These are phyloP conservation scores for Rhinocladiella similis DNA, from an alignment of 2,329 filamentous ascomycete genomes.

Conservation along the genomic window DNA sequence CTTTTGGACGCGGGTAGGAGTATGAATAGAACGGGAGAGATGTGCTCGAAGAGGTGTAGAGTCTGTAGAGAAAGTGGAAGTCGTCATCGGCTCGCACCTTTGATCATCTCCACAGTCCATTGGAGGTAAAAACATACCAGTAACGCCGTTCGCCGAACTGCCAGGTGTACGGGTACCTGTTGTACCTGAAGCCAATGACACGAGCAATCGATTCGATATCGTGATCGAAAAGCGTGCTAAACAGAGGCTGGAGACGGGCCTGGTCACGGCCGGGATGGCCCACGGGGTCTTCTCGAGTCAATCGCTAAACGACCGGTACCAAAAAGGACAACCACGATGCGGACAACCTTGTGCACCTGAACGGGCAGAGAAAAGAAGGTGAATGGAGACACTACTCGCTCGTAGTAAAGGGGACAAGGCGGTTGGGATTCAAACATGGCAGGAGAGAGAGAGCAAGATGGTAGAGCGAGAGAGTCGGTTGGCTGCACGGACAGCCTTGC, in stretches of 20 bases:
- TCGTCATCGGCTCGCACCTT: not conserved
- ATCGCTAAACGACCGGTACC: not conserved
- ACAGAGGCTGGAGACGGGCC: too few relatives aligned
- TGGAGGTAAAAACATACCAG: slow-evolving; percentile 1
- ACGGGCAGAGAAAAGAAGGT: not conserved
- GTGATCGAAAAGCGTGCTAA: too few relatives aligned
- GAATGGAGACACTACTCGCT: not conserved
- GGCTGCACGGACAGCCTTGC: slow-evolving; percentile 24
- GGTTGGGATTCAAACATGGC: not conserved
- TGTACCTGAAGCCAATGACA: too few relatives aligned
- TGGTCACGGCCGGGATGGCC: too few relatives aligned
- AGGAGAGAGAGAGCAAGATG: not conserved
- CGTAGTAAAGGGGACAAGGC: not conserved
- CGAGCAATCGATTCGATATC: too few relatives aligned
- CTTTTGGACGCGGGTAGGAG: not conserved
- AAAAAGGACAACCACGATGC: not conserved
- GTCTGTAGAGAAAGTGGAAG: not conserved
- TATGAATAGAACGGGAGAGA: slow-evolving; percentile 17
- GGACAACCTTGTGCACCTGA: not conserved
- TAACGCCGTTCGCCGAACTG: not conserved
- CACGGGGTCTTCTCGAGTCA: too few relatives aligned
- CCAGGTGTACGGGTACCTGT: too few relatives aligned
- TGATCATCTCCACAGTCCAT: not conserved
- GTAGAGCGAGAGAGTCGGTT: slow-evolving; percentile 10
- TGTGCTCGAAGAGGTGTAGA: slow-evolving; percentile 20